Conservation (phyloP, 345 rosid genomes). For the Capsella bursapastoris region DNA sequence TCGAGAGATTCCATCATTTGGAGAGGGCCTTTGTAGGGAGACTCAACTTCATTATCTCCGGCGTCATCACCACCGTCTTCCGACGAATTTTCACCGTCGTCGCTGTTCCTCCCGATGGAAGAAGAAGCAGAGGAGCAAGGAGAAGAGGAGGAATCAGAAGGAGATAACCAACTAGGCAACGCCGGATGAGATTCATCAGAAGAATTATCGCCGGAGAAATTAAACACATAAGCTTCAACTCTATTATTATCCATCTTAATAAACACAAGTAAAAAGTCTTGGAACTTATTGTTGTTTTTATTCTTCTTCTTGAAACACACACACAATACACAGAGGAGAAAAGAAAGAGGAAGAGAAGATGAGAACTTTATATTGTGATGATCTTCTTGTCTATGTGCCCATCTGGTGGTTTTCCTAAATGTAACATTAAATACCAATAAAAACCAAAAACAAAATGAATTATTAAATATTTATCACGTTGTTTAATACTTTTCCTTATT, state of each 20-base stretch:
- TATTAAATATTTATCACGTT: constrained; percentile 27
- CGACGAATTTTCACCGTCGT: constrained; percentile 39
- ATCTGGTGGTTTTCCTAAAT: constrained; percentile 6
- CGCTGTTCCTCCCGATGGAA: constrained; percentile 70
- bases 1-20: constrained; percentile 66
- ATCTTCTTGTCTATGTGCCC: constrained; percentile 25
- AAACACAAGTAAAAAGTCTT: neutral
- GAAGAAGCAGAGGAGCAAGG: constrained; percentile 51
- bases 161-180: constrained; percentile 11
- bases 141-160: constrained; percentile 39
- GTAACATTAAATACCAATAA: constrained; percentile 23
- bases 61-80: constrained; percentile 48
- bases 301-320: neutral
- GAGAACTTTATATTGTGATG: constrained; percentile 37
- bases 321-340: constrained; percentile 7
- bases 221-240: constrained; percentile 41
- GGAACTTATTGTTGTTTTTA: neutral
- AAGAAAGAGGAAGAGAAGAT: constrained; percentile 27
- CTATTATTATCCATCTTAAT: constrained; percentile 41
- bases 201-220: constrained; percentile 26
- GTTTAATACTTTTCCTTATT: neutral
- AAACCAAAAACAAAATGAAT: neutral
- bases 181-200: constrained; percentile 17
- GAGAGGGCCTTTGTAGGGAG: constrained; percentile 57
- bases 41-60: constrained; percentile 64